Evolutionary conservation across 2,329 filamentous ascomycete genomes (phyloP), one percentile per base, ranked within the genome.

Genomic region (Trichoderma gracile): DNA sequence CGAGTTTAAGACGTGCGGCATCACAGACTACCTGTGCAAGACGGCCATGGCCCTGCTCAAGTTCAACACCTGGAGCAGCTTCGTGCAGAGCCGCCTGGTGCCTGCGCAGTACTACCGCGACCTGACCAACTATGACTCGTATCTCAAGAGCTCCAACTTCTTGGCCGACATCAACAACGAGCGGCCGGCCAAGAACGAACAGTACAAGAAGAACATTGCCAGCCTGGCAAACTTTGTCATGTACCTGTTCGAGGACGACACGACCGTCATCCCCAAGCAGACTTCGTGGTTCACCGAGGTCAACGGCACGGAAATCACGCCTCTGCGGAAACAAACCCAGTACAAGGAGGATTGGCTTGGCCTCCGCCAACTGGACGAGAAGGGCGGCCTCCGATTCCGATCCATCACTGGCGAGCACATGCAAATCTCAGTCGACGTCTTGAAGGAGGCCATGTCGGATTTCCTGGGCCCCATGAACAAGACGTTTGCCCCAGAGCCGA

Each of bases 161-260:
- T 81, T 99, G 9, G 95, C 94, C 10, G 94, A 98, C 74, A 89
- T 98, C 78, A 99, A 99, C 78, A 98, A 98, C 76, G 95, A 99
- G 84, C 84, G 93, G 12, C 68, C 69, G 55, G 67, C 80, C 62
- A 96, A 96, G 84, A 97, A 93, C 72, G 72, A 77, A 42, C 82
- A 79, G 14, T 99, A 98, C 76, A 87, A 84, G 73, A 77, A 84
- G 70, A 90, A 94, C 73, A 69, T 99, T 54, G 83, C 82, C 8
- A 77, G 72, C 40, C 75, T 99, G 73, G 85, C 90, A 71, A 89
- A 89, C 70, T 90, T 98, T 68, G 92, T 91, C 68, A 91, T 98
- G 90, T 93, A 91, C 75, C 80, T 96, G 77, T 99, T 98, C 73
- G 88, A 88, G 67, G 87, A 96, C 14, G 95, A 99, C 78, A 86